phyloP scores from a whole-genome alignment of 495 filamentous ascomycete genomes.

The Penicillium roqueforti region DNA sequence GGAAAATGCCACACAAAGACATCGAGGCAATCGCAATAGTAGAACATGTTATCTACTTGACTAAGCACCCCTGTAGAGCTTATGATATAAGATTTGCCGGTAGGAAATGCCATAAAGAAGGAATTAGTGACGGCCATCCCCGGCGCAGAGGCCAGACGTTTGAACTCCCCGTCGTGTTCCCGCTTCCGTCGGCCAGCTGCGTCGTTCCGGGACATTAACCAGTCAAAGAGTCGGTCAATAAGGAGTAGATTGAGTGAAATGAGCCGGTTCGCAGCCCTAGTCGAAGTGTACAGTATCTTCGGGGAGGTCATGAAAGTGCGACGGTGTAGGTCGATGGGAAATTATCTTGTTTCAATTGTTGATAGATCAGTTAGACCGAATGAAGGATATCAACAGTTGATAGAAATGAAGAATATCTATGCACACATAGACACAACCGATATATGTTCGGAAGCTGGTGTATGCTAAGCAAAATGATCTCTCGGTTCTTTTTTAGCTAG shows the following conservation, averaged over 20 bases:
- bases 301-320: not conserved
- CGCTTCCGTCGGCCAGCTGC: slow-evolving; percentile 33
- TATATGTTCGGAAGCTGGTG: not conserved
- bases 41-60: not conserved
- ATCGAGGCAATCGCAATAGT: not conserved
- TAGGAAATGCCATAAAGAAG: not conserved
- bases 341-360: no score
- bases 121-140: slow-evolving; percentile 7
- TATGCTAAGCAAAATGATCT: no score
- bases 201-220: slow-evolving; percentile 19
- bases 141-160: slow-evolving; percentile 3
- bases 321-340: not conserved
- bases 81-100: not conserved
- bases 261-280: slow-evolving; percentile 1
- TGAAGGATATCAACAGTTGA: not conserved
- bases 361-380: not conserved
- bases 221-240: slow-evolving; percentile 44
- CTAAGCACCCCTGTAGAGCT: not conserved
- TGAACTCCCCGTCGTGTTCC: slow-evolving; percentile 19
- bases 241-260: slow-evolving; percentile 30
- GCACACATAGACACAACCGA: not conserved
- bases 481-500: no score
- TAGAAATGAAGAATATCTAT: not conserved
- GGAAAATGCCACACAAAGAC: not conserved
- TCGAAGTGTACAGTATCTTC: not conserved